These are phyloP conservation scores for Coemansia sp. DNA, from an alignment of 192 early-diverging fungal genomes.

Conservation along the genomic window DNA sequence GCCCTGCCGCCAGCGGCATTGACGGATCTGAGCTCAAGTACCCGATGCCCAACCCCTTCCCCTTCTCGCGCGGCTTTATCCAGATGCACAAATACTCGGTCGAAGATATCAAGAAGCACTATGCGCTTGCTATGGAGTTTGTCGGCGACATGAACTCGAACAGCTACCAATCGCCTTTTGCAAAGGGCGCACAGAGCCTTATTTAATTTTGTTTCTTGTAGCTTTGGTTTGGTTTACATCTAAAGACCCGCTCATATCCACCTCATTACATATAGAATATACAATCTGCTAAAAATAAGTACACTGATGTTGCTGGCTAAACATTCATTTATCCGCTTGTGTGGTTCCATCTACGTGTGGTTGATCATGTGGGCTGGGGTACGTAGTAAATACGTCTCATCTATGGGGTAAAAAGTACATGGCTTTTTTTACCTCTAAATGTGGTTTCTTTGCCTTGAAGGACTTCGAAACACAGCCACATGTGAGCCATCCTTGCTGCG, in stretches of 20 bases:
- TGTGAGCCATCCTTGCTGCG: no score
- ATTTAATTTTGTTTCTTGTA: conserved; percentile 5
- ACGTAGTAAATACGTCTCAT: no score
- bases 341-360: no score
- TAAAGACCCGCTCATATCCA: conserved; percentile 6
- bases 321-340: no score
- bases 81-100: conserved; percentile 46
- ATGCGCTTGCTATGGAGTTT: conserved; percentile 37
- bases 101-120: conserved; percentile 39
- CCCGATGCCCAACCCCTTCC: conserved; percentile 50
- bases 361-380: no score
- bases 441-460: no score
- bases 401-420: no score
- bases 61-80: conserved; percentile 24
- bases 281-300: no score
- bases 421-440: no score
- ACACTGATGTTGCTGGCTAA: no score
- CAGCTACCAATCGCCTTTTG: conserved; percentile 51
- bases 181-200: conserved; percentile 22
- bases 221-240: not conserved
- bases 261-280: no score
- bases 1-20: conserved; percentile 17
- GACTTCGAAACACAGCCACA: no score
- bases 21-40: conserved; percentile 32
- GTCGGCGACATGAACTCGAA: conserved; percentile 42